These are phyloP conservation scores for Vanrija humicola DNA, from an alignment of 1,284 basidiomycete species.

Conservation along the genomic window DNA sequence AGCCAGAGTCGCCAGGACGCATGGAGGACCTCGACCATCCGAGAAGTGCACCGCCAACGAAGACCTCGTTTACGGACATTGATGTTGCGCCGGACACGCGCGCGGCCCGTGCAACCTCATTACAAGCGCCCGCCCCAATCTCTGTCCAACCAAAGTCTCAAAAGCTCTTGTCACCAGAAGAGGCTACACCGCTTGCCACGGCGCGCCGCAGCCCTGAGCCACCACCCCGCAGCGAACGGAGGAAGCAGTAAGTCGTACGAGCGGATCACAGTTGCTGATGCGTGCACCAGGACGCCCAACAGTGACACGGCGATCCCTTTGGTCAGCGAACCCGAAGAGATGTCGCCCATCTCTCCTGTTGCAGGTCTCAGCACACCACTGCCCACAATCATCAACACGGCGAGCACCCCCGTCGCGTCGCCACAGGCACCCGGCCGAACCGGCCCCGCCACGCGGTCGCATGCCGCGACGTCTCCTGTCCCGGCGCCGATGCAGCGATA, in stretches of 20 bases:
- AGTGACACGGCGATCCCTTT: no score
- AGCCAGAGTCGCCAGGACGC: no score
- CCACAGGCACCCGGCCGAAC: neutral
- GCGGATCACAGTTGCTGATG: neutral
- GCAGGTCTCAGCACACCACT: constrained; percentile 1
- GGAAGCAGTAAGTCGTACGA: constrained; percentile 29
- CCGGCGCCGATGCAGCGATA: neutral
- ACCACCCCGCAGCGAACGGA: constrained; percentile 38
- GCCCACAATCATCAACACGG: constrained; percentile 34
- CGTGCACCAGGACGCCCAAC: no score
- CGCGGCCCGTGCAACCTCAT: no score
- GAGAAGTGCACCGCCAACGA: constrained; percentile 1
- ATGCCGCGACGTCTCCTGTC: neutral
- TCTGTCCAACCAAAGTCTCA: no score
- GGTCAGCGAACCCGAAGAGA: neutral
- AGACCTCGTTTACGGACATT: constrained; percentile 9
- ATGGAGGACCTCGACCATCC: constrained; percentile 1
- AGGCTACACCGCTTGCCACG: constrained; percentile 2
- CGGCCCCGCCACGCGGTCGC: neutral
- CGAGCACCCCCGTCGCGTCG: constrained; percentile 12
- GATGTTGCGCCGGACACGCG: neutral
- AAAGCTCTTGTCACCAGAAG: constrained; percentile 8
- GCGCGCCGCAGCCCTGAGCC: constrained; percentile 33
- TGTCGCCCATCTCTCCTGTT: neutral
- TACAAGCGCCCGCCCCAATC: no score